phyloP scores from a whole-genome alignment of 1,284 basidiomycete species.

The Sporisorium reilianum region DNA sequence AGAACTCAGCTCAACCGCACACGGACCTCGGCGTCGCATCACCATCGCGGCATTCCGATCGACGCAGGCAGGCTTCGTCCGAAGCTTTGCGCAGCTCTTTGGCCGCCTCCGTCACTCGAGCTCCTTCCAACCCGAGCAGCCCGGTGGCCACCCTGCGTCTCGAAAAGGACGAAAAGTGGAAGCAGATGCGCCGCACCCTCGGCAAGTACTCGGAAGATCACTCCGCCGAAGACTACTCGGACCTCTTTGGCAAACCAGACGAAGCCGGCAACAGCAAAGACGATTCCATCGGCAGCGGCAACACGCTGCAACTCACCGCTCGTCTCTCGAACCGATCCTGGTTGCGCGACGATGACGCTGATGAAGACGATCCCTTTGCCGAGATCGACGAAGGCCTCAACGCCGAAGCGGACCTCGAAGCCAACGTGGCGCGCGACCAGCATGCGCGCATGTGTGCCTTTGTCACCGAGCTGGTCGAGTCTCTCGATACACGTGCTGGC shows the following conservation, averaged over 20 bases:
- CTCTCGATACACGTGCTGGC: constrained; percentile 81
- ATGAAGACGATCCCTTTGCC: constrained; percentile 62
- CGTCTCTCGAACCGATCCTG: constrained; percentile 59
- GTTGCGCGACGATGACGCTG: constrained; percentile 54
- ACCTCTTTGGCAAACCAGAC: constrained; percentile 50
- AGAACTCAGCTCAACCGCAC: background rate
- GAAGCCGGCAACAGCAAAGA: constrained; percentile 30
- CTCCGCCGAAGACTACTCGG: constrained; percentile 59
- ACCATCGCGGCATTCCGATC: constrained; percentile 17
- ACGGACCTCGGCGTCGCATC: constrained; percentile 8
- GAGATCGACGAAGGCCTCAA: constrained; percentile 61
- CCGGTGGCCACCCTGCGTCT: constrained; percentile 37
- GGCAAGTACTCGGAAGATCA: constrained; percentile 57
- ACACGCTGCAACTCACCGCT: constrained; percentile 53
- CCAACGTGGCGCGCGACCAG: constrained; percentile 63
- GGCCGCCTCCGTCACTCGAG: constrained; percentile 20
- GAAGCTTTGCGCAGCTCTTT: constrained; percentile 38
- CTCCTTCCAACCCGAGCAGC: constrained; percentile 35
- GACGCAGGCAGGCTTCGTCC: constrained; percentile 36
- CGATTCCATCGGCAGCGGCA: constrained; percentile 34
- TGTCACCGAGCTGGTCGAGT: constrained; percentile 86
- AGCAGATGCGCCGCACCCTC: constrained; percentile 52
- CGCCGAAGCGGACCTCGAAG: constrained; percentile 60
- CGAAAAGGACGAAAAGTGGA: constrained; percentile 52
- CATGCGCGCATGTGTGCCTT: constrained; percentile 81